Base-by-base conservation (phyloP, 805 yeast species). In the Pichia kluyveri region DNA sequence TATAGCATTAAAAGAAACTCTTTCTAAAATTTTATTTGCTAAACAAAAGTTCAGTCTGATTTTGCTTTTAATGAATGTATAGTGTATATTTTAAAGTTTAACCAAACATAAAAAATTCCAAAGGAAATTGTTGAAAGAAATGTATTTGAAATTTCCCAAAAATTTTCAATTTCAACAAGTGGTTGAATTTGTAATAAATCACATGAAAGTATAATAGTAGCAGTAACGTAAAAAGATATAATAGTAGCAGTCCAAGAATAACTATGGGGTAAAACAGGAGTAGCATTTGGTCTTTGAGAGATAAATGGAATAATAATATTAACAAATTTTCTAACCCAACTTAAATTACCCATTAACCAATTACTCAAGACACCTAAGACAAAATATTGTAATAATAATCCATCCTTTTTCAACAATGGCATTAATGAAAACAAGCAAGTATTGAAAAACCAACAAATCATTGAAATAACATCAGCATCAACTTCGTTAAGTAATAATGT, bases 401-500 rank as follows among this genome's bases (percentile, higher is more conserved):
- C 80, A 58, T 93, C 98, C 53, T 80, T 81, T 55, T 80, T 78
- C 54, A 93, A 69, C 42, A 91, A 68, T 0, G 99, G 99, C 78
- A 85, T 89, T 69, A 93, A 68, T 44, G 96, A 87, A 64, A 90
- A 93, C 32, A 83, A 68, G 0, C 91, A 85, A 12, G 88, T 73
- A 60, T 91, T 93, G 56, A 82, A 82, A 51, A 91, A 79, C 97
- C 98, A 93, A 46, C 82, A 80, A 2, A 86, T 78, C 68, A 87
- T 76, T 4, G 91, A 79, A n/a, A 80, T 72, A 18, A 79, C 77
- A 52, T 78, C 71, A 41, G 80, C 69, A 49, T 79, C 78, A 37
- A 78, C 77, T 31, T 73, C 68, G 42, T 79, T 70, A 54, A 77
- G 69, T 8, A 90, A 66, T 47, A 93, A 68, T 0, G 93, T 79